phyloP scores from a whole-genome alignment of 331 rosid genomes.

The Rhamnella rubrinervis region DNA sequence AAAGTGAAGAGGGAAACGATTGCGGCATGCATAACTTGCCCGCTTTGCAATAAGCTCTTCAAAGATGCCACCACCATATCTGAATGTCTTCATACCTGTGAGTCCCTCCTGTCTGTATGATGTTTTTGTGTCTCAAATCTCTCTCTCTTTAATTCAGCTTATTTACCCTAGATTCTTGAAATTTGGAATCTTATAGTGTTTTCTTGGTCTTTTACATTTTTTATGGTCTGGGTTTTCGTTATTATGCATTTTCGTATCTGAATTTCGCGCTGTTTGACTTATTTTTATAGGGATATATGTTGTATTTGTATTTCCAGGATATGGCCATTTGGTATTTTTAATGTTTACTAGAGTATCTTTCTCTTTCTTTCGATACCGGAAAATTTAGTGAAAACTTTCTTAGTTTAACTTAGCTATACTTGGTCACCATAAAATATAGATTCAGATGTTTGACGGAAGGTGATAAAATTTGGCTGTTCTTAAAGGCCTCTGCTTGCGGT shows the following conservation, averaged over 20 bases:
- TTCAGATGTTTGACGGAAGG: slow-evolving; percentile 36
- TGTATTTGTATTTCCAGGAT: slow-evolving; percentile 22
- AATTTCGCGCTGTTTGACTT: slow-evolving; percentile 34
- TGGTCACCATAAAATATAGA: background rate
- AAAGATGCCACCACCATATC: slow-evolving; percentile 89
- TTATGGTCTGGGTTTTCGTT: slow-evolving; percentile 24
- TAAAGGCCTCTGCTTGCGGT: slow-evolving; percentile 13
- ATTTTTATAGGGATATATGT: slow-evolving; percentile 17
- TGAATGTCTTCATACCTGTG: slow-evolving; percentile 96
- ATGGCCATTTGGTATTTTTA: slow-evolving; percentile 39
- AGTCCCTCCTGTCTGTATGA: slow-evolving; percentile 24
- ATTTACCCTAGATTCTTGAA: slow-evolving; percentile 21
- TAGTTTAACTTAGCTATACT: slow-evolving; percentile 27
- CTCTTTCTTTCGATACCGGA: slow-evolving; percentile 5
- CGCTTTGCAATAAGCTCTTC: slow-evolving; percentile 69
- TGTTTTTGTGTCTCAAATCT: slow-evolving; percentile 11
- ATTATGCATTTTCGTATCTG: slow-evolving; percentile 29
- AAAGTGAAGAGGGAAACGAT: slow-evolving; percentile 62
- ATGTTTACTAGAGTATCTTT: slow-evolving; percentile 20
- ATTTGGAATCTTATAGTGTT: slow-evolving; percentile 26
- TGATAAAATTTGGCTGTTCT: background rate
- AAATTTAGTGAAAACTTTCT: slow-evolving; percentile 25
- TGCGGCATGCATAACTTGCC: slow-evolving; percentile 92
- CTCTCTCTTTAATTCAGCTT: slow-evolving; percentile 1
- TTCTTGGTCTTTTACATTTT: slow-evolving; percentile 4